Base-by-base conservation (phyloP, 1,284 basidiomycete genomes). In the Xanthoconium separans region DNA sequence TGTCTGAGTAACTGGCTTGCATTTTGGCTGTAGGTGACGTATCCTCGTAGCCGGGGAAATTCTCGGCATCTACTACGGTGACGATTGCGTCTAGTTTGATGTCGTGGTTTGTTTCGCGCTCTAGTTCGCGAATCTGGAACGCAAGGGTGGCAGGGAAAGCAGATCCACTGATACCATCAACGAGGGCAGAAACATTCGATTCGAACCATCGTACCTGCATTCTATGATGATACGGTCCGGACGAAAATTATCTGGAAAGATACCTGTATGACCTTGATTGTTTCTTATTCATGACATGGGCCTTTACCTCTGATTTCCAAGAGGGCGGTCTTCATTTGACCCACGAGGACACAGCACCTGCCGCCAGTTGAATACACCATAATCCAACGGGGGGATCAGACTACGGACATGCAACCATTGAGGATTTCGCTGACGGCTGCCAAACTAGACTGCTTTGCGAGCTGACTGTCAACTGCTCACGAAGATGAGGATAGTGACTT, bases 171-270 rank as follows among this genome's bases (percentile, higher is more conserved):
- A 47, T 33, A 20, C 15, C 47, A 47, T 57, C 43, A 58, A 50
- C 47, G 22, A 46, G 34, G 29, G 43, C 36, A 24, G 40, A 37
- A 34, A 42, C 53, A 18, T 36, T 10, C 27, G 30, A 49, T 22
- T 7, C n/a, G 50, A 37, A 7, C n/a, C 6, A 36, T 11, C 76
- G 83, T 55, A 93, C 90, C 91, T 94, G 77, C 90, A 92, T 74
- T 96, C 93, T 60, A 96, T 91, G 63, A 96, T 88, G 63, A 96
- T 94, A 44, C 93, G 78, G 70, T 96, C 91, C 2, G 93, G 92
- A 36, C 76, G 73, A 70, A 82, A 92, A 61, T 85, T 91, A 42
- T 95, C 92, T 89, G 33, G 44, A 24, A 52, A 37, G 34, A 39
- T 12, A 7, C 10, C 9, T 48, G 46, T 30, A 36, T 54, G 16